Evolutionary conservation across 139 green algal genomes (phyloP), one percentile per base, ranked within the genome.

Genomic region (Choricystis sp.): DNA sequence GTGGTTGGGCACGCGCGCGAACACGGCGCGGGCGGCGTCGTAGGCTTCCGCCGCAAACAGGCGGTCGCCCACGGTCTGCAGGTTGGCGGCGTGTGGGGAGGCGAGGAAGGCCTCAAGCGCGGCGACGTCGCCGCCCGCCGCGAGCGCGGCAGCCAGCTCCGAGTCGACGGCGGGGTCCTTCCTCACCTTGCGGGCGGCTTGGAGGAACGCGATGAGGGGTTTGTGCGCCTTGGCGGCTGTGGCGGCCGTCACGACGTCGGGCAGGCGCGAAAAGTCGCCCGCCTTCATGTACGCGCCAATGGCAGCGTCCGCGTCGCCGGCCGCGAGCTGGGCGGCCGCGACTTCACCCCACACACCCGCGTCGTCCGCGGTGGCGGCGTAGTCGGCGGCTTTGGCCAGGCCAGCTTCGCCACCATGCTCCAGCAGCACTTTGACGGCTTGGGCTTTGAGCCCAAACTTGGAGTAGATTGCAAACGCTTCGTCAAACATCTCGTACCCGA

Each of bases 401-500:
- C 90, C 83, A 31, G 85, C 16, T 52, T 52, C 40, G 9, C 40
- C 40, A 16, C 76, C 26, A 95, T 64, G 68, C 96, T 95, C 85
- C 56, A 99, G 72, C 63, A 99, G 77, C 63, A 98, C 91, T 60
- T 81, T 81, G 72, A 90, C 80, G 52, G 82, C 83, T 64, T 86
- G 74, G 60, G 77, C 76, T 73, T 94, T 89, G 20, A 87, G 75
- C 31, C 83, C 78, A 64, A 96, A 97, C 83, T 99, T 99, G 70
- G 88, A 85, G 85, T 94, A 99, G 66, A 99, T 99, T 64, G 94
- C 89, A 70, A 96, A 98, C 1, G 92, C 93, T 76, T 97, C 93
- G 75, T 99, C 93, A 66, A 86, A 94, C 68, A 94, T 79, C 57
- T 88, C 81, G 68, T 90, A 86, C 61, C 69, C 79, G 3, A 83